Conservation (phyloP, 148 eudicot genomes). For the Tetragonia tetragonoides region DNA sequence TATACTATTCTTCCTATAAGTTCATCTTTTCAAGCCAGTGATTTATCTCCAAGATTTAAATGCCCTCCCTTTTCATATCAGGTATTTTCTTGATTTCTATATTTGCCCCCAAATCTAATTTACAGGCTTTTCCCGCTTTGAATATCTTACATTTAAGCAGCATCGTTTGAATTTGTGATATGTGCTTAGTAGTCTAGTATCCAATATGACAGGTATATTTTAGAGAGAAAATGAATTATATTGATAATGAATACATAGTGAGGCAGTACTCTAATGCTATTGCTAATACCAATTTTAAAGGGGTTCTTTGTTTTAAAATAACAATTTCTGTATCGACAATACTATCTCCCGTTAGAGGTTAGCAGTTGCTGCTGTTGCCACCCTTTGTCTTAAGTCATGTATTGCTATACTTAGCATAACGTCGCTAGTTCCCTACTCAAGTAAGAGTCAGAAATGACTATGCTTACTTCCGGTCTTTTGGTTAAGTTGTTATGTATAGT, state of each 20-base stretch:
- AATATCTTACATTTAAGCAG: neutral
- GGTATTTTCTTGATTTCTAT: constrained; percentile 7
- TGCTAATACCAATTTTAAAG: too few relatives aligned
- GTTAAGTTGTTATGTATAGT: neutral
- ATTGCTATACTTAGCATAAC: neutral
- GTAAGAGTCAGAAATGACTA: neutral
- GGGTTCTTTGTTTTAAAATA: too few relatives aligned
- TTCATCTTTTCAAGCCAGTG: constrained; percentile 22
- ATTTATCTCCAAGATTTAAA: constrained; percentile 14
- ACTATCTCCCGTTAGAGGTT: too few relatives aligned
- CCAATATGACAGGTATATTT: neutral
- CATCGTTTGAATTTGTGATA: neutral
- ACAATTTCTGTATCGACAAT: too few relatives aligned
- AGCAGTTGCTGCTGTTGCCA: neutral
- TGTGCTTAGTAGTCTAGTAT: neutral
- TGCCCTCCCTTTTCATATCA: neutral
- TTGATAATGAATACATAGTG: neutral
- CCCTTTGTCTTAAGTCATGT: neutral
- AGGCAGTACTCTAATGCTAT: neutral
- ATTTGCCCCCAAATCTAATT: neutral
- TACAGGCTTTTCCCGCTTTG: neutral
- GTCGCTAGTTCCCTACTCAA: neutral
- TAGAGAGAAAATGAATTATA: neutral
- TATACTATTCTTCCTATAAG: constrained; percentile 17
- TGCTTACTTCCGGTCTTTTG: neutral